These are phyloP conservation scores for Jamesozyma gamospora DNA, from an alignment of 805 yeast genomes.

Conservation along the genomic window DNA sequence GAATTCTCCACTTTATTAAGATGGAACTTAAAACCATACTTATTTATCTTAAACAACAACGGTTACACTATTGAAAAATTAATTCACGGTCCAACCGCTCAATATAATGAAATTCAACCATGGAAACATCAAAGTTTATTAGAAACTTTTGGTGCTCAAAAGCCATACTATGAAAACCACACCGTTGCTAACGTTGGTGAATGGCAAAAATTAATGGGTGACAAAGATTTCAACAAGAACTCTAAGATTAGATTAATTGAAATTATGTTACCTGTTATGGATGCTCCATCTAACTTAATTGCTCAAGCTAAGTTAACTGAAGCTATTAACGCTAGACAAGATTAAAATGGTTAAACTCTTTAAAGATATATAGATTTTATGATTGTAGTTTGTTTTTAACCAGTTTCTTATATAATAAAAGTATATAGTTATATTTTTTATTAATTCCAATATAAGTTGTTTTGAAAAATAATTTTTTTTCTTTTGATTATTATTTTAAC, in stretches of 20 bases:
- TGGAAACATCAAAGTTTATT: constrained; percentile 41
- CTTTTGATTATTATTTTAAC: no score
- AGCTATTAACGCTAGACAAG: constrained; percentile 31
- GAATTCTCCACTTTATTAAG: constrained; percentile 53
- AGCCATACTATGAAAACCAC: constrained; percentile 10
- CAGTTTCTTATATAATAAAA: no score
- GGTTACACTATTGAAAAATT: constrained; percentile 61
- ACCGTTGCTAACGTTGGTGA: constrained; percentile 48
- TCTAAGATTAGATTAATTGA: constrained; percentile 55
- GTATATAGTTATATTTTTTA: no score
- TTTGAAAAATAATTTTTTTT: no score
- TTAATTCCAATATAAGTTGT: no score
- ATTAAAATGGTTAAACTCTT: no score
- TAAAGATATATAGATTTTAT: no score
- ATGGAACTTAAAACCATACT: constrained; percentile 48
- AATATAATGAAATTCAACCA: constrained; percentile 48
- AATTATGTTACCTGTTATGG: constrained; percentile 56
- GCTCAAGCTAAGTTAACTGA: constrained; percentile 57
- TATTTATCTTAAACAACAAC: constrained; percentile 51
- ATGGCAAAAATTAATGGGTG: constrained; percentile 38
- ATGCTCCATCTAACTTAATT: constrained; percentile 56
- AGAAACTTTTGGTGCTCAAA: constrained; percentile 10
- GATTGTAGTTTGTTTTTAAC: no score
- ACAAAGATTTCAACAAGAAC: constrained; percentile 39
- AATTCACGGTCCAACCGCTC: constrained; percentile 50